Percentiles rank a stretch among this genome's conserved stretches.
Evolutionary conservation across 768 basidiomycete genomes (phyloP).

Genomic region (Amylocystis lapponica): DNA sequence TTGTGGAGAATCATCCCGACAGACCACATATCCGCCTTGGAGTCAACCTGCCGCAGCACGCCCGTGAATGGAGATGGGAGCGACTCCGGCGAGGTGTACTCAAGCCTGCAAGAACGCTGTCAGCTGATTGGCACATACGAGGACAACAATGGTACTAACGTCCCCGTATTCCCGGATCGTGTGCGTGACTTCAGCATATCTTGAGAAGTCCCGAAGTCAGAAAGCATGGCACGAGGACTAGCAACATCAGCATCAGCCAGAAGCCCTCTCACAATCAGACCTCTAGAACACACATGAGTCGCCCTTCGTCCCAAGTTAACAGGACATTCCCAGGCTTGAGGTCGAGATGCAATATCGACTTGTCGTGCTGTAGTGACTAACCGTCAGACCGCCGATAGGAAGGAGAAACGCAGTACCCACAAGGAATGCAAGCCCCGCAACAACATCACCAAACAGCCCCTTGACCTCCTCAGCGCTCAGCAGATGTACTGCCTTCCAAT

Average conservation of each 20-base stretch:
- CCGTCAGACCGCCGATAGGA: too few species aligned
- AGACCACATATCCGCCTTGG: constrained; percentile 96
- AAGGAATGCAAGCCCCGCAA: constrained; percentile 82
- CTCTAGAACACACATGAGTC: constrained; percentile 53
- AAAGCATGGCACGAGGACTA: constrained; percentile 91
- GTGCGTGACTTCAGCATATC: constrained; percentile 74
- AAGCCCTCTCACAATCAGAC: not conserved
- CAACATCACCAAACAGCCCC: constrained; percentile 78
- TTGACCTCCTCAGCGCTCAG: constrained; percentile 81
- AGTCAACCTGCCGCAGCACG: constrained; percentile 63
- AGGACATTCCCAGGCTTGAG: constrained; percentile 93
- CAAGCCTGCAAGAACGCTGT: constrained; percentile 43
- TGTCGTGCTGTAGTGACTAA: constrained; percentile 52
- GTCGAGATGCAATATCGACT: constrained; percentile 87
- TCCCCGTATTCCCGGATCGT: constrained; percentile 93
- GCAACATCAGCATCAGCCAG: constrained; percentile 3
- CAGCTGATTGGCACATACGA: not conserved
- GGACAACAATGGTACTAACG: constrained; percentile 64
- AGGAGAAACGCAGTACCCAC: constrained; percentile 36
- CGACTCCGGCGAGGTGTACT: constrained; percentile 87
- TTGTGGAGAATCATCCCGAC: constrained; percentile 95
- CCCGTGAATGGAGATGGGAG: constrained; percentile 65
- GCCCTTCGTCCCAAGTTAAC: constrained; percentile 85
- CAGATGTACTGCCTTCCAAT: constrained; percentile 76
- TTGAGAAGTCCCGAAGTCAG: constrained; percentile 92